Base-by-base conservation (phyloP, 495 filamentous ascomycete genomes). In the Penicillium pancosmium region DNA sequence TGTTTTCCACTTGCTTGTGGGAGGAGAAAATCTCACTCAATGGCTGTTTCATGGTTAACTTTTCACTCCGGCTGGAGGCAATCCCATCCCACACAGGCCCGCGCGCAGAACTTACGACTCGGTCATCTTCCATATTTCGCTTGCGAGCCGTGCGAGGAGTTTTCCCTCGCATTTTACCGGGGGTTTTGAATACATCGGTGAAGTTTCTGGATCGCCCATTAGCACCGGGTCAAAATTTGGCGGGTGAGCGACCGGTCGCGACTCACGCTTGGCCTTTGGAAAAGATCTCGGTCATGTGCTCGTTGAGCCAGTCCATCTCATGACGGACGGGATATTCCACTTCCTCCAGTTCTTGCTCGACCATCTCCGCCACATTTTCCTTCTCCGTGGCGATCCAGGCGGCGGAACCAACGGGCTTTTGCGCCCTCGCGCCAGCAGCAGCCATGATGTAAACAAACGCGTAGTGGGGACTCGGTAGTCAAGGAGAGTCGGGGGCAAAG, bases 231-330 rank as follows among this genome's bases (percentile, higher is more conserved):
- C 31, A 16, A 35, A 6, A 13, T 51, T 51, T 57, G 36, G 27
- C 44, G 55, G 40, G 16, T 33, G 33, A 44, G 38, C 23, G 46
- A 48, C 13, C 15, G 59, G 59, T 57, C 55, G 63, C 66, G 56
- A 82, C 87, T 65, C 76, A 92, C 91, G 91, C 80, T 73, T 93
- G 86, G 70, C 90, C 89, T 62, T 87, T 86, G 62, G 85, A 89
- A 69, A 98, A 96, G 57, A 97, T 91, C 62, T 96, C 91, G 31
- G 86, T 85, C 93, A 97, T 96, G 73, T 97, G 93, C 73, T 97
- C 93, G 66, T 97, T 97, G 64, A 97, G 75, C 92, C 93, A 97
- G 64, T 94, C 93, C 68, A 97, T 77, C 66, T 98, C 93, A 75
- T 96, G 92, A 43, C 89, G 86, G 59, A 89, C 91, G 0, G 91